phyloP scores from a whole-genome alignment of 139 green algal species.

The Coelastrella sp. region DNA sequence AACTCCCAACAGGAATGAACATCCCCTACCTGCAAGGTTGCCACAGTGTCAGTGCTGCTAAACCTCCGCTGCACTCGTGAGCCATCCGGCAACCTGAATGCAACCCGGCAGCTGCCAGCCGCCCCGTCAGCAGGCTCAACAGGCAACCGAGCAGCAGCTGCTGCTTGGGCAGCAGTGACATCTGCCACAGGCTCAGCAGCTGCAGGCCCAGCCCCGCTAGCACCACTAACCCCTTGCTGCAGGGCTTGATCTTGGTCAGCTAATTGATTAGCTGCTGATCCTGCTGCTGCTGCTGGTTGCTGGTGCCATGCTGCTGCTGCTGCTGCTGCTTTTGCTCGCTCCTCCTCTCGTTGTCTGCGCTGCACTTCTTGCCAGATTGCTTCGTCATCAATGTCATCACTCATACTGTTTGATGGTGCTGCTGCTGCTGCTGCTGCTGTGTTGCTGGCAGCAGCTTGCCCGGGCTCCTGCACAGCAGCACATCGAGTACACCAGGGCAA shows the following conservation, averaged over 20 bases:
- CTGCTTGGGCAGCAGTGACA: conserved; percentile 41
- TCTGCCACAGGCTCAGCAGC: conserved; percentile 42
- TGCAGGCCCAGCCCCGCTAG: neutral
- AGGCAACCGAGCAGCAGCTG: conserved; percentile 60
- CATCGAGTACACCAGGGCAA: no score
- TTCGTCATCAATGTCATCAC: conserved; percentile 52
- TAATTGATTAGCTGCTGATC: neutral
- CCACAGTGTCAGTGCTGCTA: conserved; percentile 52
- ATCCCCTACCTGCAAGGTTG: conserved; percentile 51
- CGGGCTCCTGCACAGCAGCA: neutral
- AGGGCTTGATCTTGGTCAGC: no score
- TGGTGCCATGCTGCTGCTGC: conserved; percentile 41
- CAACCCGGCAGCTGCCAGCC: conserved; percentile 59
- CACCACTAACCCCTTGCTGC: no score
- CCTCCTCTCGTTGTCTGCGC: conserved; percentile 35
- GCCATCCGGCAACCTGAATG: conserved; percentile 76
- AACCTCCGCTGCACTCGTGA: conserved; percentile 74
- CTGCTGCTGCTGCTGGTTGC: conserved; percentile 39
- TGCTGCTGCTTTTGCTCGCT: neutral
- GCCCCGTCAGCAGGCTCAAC: conserved; percentile 67
- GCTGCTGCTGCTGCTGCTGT: conserved; percentile 28
- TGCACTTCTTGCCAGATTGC: conserved; percentile 53
- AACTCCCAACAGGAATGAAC: no score
- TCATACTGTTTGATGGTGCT: neutral
- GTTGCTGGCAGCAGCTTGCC: neutral